Conservation (phyloP, 2,329 filamentous ascomycete genomes). For the Aspergillus fumigatiaffinis region DNA sequence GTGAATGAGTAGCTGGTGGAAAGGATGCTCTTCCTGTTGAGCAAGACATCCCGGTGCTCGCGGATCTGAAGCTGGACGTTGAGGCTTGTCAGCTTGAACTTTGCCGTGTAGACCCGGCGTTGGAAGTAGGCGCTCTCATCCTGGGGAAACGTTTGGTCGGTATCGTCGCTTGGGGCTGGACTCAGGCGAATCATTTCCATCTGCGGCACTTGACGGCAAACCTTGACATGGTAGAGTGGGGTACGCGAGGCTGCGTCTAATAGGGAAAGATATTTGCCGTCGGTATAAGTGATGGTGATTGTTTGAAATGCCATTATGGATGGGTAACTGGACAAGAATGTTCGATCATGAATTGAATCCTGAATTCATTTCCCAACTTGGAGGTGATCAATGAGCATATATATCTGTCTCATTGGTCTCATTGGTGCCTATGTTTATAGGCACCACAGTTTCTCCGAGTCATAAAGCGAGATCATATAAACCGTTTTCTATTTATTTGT, state of each 20-base stretch:
- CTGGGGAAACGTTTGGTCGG: neutral
- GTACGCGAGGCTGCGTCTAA: neutral
- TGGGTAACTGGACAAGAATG: neutral
- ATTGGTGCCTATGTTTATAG: neutral
- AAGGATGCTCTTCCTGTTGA: neutral
- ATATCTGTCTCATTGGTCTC: neutral
- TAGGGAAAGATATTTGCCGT: neutral
- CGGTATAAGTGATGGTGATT: neutral
- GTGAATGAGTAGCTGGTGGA: conserved; percentile 2
- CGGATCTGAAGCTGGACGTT: neutral
- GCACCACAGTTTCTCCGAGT: neutral
- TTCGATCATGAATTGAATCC: neutral
- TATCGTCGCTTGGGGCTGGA: neutral
- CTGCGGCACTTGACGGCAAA: conserved; percentile 2
- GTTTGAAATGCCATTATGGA: neutral
- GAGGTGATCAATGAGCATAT: neutral
- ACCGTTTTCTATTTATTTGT: neutral
- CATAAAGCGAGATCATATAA: neutral
- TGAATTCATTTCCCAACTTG: neutral
- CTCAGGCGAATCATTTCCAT: conserved; percentile 3
- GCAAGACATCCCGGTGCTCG: neutral
- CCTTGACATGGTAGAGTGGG: conserved; percentile 2
- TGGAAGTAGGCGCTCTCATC: neutral
- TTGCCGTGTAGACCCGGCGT: neutral
- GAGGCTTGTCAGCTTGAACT: conserved; percentile 3